phyloP scores from a whole-genome alignment of 768 basidiomycete species.

The Tulasnella sp. region DNA sequence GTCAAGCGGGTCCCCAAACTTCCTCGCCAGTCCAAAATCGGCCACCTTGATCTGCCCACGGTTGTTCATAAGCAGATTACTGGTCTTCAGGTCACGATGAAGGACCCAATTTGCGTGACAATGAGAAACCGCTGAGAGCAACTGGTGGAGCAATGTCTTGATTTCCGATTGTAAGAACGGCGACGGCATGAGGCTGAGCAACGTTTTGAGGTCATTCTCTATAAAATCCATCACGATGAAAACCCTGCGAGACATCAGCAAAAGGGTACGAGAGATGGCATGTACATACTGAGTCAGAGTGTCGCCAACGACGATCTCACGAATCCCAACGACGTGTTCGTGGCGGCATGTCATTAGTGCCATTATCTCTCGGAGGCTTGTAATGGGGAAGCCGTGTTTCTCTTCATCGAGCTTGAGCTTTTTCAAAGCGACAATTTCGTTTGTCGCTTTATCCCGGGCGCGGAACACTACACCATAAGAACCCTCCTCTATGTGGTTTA shows the following conservation, averaged over 20 bases:
- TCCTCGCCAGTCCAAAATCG: conserved; percentile 90
- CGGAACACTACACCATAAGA: conserved; percentile 96
- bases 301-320: conserved; percentile 96
- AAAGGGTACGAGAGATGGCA: neutral
- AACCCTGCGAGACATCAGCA: conserved; percentile 41
- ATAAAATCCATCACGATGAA: conserved; percentile 99
- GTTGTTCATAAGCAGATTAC: conserved; percentile 97
- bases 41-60: conserved; percentile 97
- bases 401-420: conserved; percentile 98
- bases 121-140: conserved; percentile 83
- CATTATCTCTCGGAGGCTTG: conserved; percentile 86
- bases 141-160: conserved; percentile 90
- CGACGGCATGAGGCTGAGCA: conserved; percentile 86
- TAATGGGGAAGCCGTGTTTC: conserved; percentile 97
- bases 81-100: conserved; percentile 94
- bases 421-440: conserved; percentile 93
- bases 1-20: conserved; percentile 94
- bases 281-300: conserved; percentile 92
- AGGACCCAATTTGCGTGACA: conserved; percentile 97
- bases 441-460: conserved; percentile 88
- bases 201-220: conserved; percentile 96
- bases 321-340: conserved; percentile 92
- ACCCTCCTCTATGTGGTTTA: conserved; percentile 98
- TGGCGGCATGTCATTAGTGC: conserved; percentile 91
- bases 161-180: conserved; percentile 97